A percentile compares a stretch with the other conserved stretches of the same genome.
Conservation (phyloP, 2,329 filamentous ascomycete species). For the Aspergillus proliferans region DNA sequence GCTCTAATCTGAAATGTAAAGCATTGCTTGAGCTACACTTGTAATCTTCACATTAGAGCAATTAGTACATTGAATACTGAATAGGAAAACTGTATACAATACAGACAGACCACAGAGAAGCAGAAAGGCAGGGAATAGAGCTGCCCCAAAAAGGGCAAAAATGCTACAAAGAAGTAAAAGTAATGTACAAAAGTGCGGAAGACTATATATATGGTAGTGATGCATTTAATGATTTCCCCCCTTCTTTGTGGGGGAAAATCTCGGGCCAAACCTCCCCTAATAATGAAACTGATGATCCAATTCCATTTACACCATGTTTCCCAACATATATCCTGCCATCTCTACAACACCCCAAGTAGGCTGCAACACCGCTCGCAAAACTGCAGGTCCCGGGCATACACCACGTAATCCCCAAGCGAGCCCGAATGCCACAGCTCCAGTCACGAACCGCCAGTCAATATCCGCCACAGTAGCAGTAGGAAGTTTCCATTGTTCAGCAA, state of each 20-base stretch:
- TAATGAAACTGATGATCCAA: not conserved
- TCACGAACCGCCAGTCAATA: slow-evolving; percentile 44
- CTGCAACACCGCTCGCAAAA: slow-evolving; percentile 42
- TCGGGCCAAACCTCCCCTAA: not conserved
- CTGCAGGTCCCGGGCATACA: slow-evolving; percentile 48
- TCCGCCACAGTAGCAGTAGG: slow-evolving; percentile 42
- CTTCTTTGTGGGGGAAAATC: not conserved
- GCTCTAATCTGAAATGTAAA: no score
- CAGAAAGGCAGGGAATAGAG: no score
- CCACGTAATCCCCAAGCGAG: slow-evolving; percentile 48
- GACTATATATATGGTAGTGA: no score
- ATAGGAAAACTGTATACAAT: no score
- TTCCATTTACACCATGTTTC: slow-evolving; percentile 26
- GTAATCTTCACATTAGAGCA: no score
- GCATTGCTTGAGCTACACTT: no score
- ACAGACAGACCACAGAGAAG: no score
- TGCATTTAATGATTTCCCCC: no score
- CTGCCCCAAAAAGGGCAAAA: no score
- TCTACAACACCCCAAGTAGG: slow-evolving; percentile 44
- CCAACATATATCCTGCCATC: slow-evolving; percentile 44
- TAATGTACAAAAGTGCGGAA: no score
- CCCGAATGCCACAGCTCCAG: slow-evolving; percentile 45
- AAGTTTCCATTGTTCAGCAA: slow-evolving; percentile 38
- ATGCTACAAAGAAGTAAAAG: no score
- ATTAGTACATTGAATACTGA: no score